Percentiles rank a stretch among this genome's conserved stretches.
phyloP scores from a whole-genome alignment of 2,329 filamentous ascomycete species.

The Reticulascus tulasneorum region DNA sequence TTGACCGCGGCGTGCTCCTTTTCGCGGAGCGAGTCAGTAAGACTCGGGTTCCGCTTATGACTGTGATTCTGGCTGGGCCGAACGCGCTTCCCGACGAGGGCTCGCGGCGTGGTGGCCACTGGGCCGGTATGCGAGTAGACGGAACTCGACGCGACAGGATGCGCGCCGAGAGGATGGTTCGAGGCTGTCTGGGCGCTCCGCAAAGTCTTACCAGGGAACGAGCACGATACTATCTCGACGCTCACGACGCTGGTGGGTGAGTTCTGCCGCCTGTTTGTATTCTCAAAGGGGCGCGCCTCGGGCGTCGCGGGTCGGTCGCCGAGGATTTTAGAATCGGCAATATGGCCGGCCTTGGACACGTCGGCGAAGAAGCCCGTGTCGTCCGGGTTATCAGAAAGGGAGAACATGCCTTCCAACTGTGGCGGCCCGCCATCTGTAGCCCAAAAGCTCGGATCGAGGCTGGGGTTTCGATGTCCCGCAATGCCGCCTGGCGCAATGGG shows the following conservation, averaged over 20 bases:
- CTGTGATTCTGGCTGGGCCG: constrained; percentile 48
- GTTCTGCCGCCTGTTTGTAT: constrained; percentile 29
- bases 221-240: constrained; percentile 60
- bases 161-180: constrained; percentile 45
- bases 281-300: constrained; percentile 26
- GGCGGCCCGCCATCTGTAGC: constrained; percentile 39
- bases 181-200: constrained; percentile 34
- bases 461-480: constrained; percentile 55
- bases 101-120: constrained; percentile 55
- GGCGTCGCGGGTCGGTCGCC: constrained; percentile 45
- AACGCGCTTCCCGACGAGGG: constrained; percentile 55
- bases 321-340: constrained; percentile 41
- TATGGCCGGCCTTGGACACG: constrained; percentile 40
- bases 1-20: constrained; percentile 55
- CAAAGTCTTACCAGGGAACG: constrained; percentile 52
- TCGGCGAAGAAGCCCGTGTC: constrained; percentile 42
- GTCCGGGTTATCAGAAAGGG: constrained; percentile 18
- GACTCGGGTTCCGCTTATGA: constrained; percentile 83
- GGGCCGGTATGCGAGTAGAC: constrained; percentile 43
- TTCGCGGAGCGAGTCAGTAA: constrained; percentile 72
- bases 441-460: constrained; percentile 52
- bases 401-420: constrained; percentile 37
- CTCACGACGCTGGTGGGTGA: constrained; percentile 58
- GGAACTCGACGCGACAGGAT: constrained; percentile 49
- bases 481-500: constrained; percentile 75